A percentile compares a stretch with the other conserved stretches of the same genome.
Evolutionary conservation across 805 yeast genomes (phyloP).

Genomic region (Kurtzmaniella fragi): DNA sequence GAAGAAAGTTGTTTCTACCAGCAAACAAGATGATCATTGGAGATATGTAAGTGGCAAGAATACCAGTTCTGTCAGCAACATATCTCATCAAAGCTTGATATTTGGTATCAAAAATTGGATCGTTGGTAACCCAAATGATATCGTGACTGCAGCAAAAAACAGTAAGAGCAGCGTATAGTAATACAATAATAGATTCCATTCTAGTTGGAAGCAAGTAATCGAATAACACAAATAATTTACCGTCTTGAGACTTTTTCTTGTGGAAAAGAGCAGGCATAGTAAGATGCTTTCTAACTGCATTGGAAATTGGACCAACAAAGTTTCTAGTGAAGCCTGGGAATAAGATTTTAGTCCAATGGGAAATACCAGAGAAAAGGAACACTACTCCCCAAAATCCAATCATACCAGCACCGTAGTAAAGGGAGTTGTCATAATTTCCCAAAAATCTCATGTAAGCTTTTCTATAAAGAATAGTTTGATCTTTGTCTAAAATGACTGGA

Average conservation of each 20-base stretch:
- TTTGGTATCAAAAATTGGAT: constrained; percentile 31
- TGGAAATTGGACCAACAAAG: constrained; percentile 24
- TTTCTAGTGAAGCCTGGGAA: constrained; percentile 15
- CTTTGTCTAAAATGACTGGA: constrained; percentile 1
- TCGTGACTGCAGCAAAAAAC: constrained; percentile 17
- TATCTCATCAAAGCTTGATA: constrained; percentile 33
- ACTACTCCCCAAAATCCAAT: constrained; percentile 28
- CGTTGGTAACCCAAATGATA: constrained; percentile 21
- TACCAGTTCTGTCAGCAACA: constrained; percentile 35
- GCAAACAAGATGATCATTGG: constrained; percentile 31
- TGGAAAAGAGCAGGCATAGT: constrained; percentile 37
- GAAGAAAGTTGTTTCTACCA: constrained; percentile 33
- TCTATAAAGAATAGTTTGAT: neutral
- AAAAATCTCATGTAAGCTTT: constrained; percentile 30
- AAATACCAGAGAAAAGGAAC: constrained; percentile 16
- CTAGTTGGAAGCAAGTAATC: constrained; percentile 38
- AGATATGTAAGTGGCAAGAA: constrained; percentile 21
- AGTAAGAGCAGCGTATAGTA: constrained; percentile 25
- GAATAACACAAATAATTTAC: constrained; percentile 14
- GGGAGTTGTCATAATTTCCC: constrained; percentile 40
- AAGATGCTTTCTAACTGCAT: constrained; percentile 26
- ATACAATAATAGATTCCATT: constrained; percentile 28
- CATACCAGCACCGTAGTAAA: constrained; percentile 35
- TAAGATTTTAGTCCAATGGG: constrained; percentile 26
- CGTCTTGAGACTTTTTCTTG: constrained; percentile 21